Percentiles rank a stretch among this genome's conserved stretches.
Evolutionary conservation across 768 basidiomycete species (phyloP).

Genomic region (Tricholoma flavovirens): DNA sequence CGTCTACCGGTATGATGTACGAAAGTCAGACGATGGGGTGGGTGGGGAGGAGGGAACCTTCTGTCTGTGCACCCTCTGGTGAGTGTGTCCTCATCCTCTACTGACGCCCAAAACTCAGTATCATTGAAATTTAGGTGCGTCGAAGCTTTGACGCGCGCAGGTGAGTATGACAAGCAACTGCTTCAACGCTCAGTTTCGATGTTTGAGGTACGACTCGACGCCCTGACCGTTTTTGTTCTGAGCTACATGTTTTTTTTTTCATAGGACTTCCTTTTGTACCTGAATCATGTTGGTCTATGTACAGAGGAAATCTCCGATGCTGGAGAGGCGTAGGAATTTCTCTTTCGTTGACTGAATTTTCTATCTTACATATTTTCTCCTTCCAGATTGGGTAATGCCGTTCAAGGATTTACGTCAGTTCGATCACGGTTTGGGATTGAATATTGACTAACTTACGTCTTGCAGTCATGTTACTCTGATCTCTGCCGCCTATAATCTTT

Average conservation of each 20-base stretch:
- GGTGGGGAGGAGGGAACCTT: conserved; percentile 96
- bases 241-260: neutral
- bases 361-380: conserved; percentile 1
- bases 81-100: conserved; percentile 9
- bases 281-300: conserved; percentile 84
- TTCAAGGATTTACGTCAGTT: conserved; percentile 85
- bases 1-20: conserved; percentile 86
- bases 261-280: conserved; percentile 73
- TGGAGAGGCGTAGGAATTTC: conserved; percentile 63
- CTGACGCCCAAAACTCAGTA: neutral
- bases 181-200: conserved; percentile 70
- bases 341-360: neutral
- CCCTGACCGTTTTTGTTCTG: neutral
- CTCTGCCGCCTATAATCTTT: conserved; percentile 79
- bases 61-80: conserved; percentile 84
- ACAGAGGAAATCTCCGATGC: conserved; percentile 83
- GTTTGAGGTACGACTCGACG: conserved; percentile 69
- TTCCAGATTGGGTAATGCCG: conserved; percentile 73
- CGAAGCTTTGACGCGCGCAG: conserved; percentile 86
- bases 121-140: conserved; percentile 51
- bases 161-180: conserved; percentile 65
- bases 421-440: neutral
- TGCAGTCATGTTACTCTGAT: conserved; percentile 76
- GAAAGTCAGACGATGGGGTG: conserved; percentile 85
- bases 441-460: neutral